These are phyloP conservation scores for Trichophyton mentagrophytes DNA, from an alignment of 2,329 filamentous ascomycete genomes.

Conservation along the genomic window DNA sequence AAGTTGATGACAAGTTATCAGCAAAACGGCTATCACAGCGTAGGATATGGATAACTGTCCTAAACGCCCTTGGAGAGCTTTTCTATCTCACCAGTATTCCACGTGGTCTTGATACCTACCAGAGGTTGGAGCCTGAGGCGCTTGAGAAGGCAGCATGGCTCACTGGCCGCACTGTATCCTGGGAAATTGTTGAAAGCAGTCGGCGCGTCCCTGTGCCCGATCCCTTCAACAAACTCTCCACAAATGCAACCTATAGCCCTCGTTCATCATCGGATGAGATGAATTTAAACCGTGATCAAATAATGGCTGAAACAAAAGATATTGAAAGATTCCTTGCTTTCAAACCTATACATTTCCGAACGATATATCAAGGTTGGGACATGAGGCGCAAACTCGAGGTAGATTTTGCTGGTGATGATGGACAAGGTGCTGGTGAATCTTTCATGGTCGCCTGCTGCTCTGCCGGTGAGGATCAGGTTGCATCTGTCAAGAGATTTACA, in stretches of 20 bases:
- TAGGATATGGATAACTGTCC: constrained; percentile 77
- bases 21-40: constrained; percentile 53
- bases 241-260: constrained; percentile 67
- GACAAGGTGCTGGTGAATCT: constrained; percentile 61
- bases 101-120: constrained; percentile 39
- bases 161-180: constrained; percentile 63
- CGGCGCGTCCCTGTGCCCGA: constrained; percentile 59
- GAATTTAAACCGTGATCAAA: constrained; percentile 56
- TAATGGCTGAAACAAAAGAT: constrained; percentile 63
- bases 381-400: constrained; percentile 78
- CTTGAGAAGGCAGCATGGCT: constrained; percentile 61
- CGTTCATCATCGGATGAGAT: constrained; percentile 62
- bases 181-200: constrained; percentile 69
- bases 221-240: constrained; percentile 54
- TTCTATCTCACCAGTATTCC: constrained; percentile 71
- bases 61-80: constrained; percentile 87
- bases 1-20: constrained; percentile 72
- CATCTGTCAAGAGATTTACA: constrained; percentile 46
- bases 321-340: constrained; percentile 64
- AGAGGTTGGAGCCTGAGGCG: constrained; percentile 38
- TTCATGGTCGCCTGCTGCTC: constrained; percentile 65
- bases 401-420: constrained; percentile 75
- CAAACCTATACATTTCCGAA: constrained; percentile 65
- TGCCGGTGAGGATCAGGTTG: constrained; percentile 44
- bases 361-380: constrained; percentile 73